Evolutionary conservation across 1,139 yeast species (phyloP), one percentile per base, ranked within the genome.

Genomic region (Lodderomyces metapsilosis): DNA sequence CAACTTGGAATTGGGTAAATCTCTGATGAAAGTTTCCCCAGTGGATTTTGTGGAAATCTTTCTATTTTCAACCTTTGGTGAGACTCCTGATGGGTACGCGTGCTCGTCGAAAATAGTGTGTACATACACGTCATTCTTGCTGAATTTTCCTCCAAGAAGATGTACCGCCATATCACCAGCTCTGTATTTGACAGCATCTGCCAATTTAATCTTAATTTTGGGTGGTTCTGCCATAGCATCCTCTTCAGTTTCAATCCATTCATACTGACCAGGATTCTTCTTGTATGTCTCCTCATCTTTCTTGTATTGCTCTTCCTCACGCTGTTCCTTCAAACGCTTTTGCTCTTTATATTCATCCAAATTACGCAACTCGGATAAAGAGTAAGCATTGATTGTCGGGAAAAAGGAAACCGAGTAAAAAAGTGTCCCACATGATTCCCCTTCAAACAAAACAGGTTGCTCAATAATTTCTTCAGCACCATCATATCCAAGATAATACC

Each of bases 51-150:
- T 59, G 38, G 64, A 66, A 36, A 78, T 54, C 30, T 43, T 53
- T 45, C 65, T 65, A 25, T 76, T 74, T 30, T 66, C 71, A 6
- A 73, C 52, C 43, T 56, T 59, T n/a, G 77, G 61, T 2, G 85
- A 64, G 10, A 73, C 71, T 40, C 78, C 82, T 4, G 80, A 73
- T 5, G 92, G 88, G 42, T 69, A 74, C 1, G 74, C 71, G 36
- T 71, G 70, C 52, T 84, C 91, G 60, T 85, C 94, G 50, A 84
- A 72, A 42, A 82, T 65, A 5, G 79, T 62, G 46, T 83, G 87
- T 32, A 84, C 66, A 50, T 61, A 78, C 10, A 74, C 61, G 40
- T 76, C 80, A 2, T 78, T 61, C 45, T 65, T 71, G 32, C 65
- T 59, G 44, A 82, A 68, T 20, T 58, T 57, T 43, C 85, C 89